Evolutionary conservation across 2,329 filamentous ascomycete genomes (phyloP).

Genomic region (Beauveria pseudobassiana): DNA sequence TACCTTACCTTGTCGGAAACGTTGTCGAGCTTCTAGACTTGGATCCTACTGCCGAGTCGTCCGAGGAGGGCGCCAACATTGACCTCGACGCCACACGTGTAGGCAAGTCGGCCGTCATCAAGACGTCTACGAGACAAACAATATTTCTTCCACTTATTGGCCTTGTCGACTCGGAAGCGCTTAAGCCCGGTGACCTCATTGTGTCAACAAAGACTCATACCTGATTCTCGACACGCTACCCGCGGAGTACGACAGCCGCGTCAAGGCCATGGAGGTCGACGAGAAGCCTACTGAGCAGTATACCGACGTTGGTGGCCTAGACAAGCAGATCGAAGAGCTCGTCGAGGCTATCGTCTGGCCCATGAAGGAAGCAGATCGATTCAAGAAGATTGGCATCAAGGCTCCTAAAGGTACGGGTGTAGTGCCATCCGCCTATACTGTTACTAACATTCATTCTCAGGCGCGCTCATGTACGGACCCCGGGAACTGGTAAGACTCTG

Average conservation of each 20-base stretch:
- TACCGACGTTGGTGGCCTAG: constrained; percentile 90
- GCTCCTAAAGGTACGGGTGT: constrained; percentile 76
- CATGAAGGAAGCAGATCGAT: constrained; percentile 98
- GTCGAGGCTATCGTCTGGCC: constrained; percentile 99
- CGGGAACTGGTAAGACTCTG: constrained; percentile 84
- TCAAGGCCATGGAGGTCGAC: constrained; percentile 99
- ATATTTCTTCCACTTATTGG: constrained; percentile 98
- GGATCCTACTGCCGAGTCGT: constrained; percentile 90
- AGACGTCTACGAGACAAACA: constrained; percentile 95
- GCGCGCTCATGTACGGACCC: constrained; percentile 97
- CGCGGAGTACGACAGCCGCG: constrained; percentile 95
- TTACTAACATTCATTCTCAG: constrained; percentile 40
- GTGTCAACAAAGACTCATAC: constrained; percentile 98
- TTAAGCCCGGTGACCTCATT: constrained; percentile 94
- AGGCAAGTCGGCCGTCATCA: constrained; percentile 98
- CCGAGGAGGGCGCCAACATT: constrained; percentile 97
- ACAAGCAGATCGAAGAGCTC: constrained; percentile 98
- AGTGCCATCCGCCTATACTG: constrained; percentile 74
- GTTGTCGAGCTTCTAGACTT: constrained; percentile 96
- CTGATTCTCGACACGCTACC: constrained; percentile 93
- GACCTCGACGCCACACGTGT: constrained; percentile 94
- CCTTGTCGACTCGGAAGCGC: constrained; percentile 86
- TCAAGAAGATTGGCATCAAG: constrained; percentile 99
- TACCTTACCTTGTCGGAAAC: constrained; percentile 96
- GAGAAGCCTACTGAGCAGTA: constrained; percentile 99